These are phyloP conservation scores for Ganoderma lingzhi DNA, from an alignment of 1,284 basidiomycete species.

Conservation along the genomic window DNA sequence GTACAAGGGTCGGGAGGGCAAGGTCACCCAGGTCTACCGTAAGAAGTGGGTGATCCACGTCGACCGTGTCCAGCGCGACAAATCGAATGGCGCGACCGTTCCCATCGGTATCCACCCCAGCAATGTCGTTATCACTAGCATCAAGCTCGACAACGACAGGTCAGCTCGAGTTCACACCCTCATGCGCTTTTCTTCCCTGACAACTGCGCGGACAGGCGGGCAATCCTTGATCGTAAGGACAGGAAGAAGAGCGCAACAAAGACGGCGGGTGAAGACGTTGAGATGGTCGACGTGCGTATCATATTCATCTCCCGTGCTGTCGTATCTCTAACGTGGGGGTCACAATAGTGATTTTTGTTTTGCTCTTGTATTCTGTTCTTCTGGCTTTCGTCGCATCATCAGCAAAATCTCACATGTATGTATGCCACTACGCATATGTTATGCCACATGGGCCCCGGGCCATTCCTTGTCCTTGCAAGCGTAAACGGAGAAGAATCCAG, in stretches of 20 bases:
- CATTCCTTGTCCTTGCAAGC: conserved; percentile 19
- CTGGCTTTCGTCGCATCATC: conserved; percentile 44
- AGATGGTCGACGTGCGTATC: conserved; percentile 75
- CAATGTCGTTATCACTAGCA: conserved; percentile 94
- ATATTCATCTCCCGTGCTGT: conserved; percentile 11
- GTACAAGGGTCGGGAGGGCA: conserved; percentile 99
- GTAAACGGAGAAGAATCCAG: conserved; percentile 15
- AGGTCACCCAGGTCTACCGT: conserved; percentile 97
- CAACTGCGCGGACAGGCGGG: conserved; percentile 57
- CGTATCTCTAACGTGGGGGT: conserved; percentile 43
- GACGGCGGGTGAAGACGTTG: conserved; percentile 63
- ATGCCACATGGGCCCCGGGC: conserved; percentile 52
- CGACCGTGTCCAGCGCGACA: conserved; percentile 97
- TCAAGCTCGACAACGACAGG: conserved; percentile 93
- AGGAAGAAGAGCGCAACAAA: conserved; percentile 62
- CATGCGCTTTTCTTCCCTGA: background rate
- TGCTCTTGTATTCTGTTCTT: conserved; percentile 38
- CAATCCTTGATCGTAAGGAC: conserved; percentile 85
- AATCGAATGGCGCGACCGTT: conserved; percentile 95
- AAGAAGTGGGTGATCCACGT: conserved; percentile 99
- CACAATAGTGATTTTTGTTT: conserved; percentile 19
- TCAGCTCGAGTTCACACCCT: conserved; percentile 40
- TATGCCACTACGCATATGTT: conserved; percentile 57
- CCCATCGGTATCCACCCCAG: conserved; percentile 97
- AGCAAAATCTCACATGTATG: conserved; percentile 62